Evolutionary conservation across 2,329 filamentous ascomycete species (phyloP).

Genomic region (Pestalotiopsis sp.): DNA sequence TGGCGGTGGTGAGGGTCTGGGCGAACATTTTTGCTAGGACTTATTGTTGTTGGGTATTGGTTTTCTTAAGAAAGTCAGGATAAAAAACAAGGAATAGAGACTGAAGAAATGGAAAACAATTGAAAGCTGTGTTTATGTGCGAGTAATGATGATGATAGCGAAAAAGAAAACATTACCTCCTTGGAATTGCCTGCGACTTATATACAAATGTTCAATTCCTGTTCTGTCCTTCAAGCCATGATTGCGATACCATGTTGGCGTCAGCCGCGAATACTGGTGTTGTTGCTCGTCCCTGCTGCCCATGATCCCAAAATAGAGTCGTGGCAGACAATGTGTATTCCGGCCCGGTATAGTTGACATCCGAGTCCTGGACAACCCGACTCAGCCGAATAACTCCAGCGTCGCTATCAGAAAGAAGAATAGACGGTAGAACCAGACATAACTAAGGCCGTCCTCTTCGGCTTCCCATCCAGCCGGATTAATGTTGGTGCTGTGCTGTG

Average conservation of each 20-base stretch:
- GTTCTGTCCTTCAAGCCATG: background rate
- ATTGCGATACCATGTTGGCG: background rate
- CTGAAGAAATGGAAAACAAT: background rate
- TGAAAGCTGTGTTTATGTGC: background rate
- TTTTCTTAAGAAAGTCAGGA: background rate
- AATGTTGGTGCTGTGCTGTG: background rate
- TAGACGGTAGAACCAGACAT: background rate
- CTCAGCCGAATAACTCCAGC: background rate
- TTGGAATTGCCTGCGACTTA: background rate
- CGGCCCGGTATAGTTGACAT: background rate
- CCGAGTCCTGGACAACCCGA: too few species aligned
- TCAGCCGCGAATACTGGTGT: background rate
- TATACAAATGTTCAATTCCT: background rate
- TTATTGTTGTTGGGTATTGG: background rate
- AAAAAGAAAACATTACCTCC: background rate
- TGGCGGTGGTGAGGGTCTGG: conserved; percentile 28
- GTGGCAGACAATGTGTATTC: background rate
- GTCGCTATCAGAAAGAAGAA: background rate
- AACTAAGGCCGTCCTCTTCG: background rate
- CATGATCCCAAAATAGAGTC: conserved; percentile 4
- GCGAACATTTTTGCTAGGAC: conserved; percentile 33
- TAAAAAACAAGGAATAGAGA: background rate
- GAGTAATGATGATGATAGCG: background rate
- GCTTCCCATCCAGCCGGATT: background rate
- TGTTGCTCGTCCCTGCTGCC: background rate